Evolutionary conservation across 345 rosid genomes (phyloP).

Genomic region (Rhodamnia argentea): DNA sequence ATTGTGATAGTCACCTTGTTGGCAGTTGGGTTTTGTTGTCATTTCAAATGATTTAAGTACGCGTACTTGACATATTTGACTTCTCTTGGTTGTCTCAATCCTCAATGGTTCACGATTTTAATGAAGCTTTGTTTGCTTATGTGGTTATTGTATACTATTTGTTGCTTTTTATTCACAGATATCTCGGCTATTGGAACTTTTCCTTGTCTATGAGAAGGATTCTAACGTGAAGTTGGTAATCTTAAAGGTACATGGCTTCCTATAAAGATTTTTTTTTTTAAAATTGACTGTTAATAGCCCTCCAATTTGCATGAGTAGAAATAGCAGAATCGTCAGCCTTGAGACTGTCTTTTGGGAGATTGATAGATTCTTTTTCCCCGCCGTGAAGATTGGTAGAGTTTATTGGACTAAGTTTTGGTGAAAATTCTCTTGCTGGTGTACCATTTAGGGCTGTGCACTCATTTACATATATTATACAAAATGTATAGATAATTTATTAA

Average conservation of each 20-base stretch:
- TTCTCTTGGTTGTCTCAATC: neutral
- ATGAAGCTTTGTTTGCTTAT: neutral
- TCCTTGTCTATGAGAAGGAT: conserved; percentile 47
- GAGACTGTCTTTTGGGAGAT: neutral
- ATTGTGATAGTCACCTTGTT: neutral
- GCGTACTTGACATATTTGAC: neutral
- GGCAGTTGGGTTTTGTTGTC: neutral
- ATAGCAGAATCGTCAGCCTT: neutral
- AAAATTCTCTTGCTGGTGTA: neutral
- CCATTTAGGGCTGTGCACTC: neutral
- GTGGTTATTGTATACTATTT: neutral
- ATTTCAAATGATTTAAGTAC: neutral
- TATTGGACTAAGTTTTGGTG: neutral
- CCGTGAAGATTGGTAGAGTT: neutral
- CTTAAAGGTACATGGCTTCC: conserved; percentile 42
- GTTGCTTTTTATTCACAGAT: conserved; percentile 18
- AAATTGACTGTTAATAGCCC: neutral
- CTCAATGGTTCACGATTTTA: neutral
- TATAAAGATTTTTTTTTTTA: neutral
- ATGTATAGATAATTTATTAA: neutral
- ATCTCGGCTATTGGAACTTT: conserved; percentile 44
- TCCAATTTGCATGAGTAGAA: neutral
- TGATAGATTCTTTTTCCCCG: neutral
- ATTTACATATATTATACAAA: neutral
- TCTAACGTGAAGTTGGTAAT: conserved; percentile 52